A percentile compares a stretch with the other conserved stretches of the same genome.
These are phyloP conservation scores for Detonula confervacea DNA, from an alignment of 352 stramenopile species.

Conservation along the genomic window DNA sequence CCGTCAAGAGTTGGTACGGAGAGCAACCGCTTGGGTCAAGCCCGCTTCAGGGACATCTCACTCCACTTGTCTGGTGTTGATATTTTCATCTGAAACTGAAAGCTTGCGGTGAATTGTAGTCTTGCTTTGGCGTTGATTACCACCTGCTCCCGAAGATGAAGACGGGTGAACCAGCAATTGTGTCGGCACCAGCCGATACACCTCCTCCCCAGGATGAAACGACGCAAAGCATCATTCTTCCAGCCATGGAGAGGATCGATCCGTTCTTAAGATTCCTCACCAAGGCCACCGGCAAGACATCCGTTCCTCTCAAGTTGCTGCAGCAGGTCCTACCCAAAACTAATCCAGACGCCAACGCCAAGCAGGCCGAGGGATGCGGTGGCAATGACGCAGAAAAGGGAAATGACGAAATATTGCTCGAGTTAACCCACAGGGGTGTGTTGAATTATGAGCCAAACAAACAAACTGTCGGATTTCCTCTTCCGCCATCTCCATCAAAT, in stretches of 20 bases:
- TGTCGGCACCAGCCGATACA: background rate
- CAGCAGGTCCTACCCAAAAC: constrained; percentile 49
- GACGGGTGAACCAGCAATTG: no score
- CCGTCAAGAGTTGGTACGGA: no score
- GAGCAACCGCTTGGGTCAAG: no score
- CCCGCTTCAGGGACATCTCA: no score
- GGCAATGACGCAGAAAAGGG: constrained; percentile 4
- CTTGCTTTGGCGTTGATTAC: no score
- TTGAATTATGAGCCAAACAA: constrained; percentile 47
- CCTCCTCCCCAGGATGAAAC: background rate
- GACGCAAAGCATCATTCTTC: constrained; percentile 14
- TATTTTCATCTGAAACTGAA: no score
- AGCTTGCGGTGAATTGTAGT: no score
- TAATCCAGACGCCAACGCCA: background rate
- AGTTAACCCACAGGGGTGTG: constrained; percentile 52
- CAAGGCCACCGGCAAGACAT: constrained; percentile 67
- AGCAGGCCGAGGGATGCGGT: background rate
- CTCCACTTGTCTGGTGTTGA: no score
- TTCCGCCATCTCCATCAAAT: constrained; percentile 51
- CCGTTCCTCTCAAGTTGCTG: constrained; percentile 60
- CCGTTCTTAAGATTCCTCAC: constrained; percentile 81
- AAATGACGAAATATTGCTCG: constrained; percentile 45
- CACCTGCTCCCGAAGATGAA: no score
- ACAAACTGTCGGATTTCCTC: constrained; percentile 70
- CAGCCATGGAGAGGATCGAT: constrained; percentile 63